A percentile compares a stretch with the other conserved stretches of the same genome.
These are phyloP conservation scores for Suhomyces kilbournensis DNA, from an alignment of 805 yeast species.

Conservation along the genomic window DNA sequence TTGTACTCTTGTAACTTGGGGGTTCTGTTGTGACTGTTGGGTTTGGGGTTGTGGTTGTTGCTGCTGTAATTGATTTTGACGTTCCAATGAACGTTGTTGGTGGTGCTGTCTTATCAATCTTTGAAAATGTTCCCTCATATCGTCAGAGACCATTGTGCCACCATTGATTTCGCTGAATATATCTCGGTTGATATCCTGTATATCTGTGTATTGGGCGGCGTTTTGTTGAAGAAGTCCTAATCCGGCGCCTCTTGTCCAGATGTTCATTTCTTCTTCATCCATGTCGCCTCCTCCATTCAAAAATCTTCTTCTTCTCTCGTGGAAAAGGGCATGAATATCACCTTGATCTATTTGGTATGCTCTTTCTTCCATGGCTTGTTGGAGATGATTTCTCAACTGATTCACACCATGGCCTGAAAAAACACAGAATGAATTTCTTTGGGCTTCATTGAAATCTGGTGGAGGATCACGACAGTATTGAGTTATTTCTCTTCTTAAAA, in stretches of 20 bases:
- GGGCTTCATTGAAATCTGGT: constrained; percentile 83
- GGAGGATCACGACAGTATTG: constrained; percentile 91
- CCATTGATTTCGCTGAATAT: constrained; percentile 28
- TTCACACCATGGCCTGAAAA: constrained; percentile 88
- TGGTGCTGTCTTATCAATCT: constrained; percentile 26
- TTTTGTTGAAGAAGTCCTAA: constrained; percentile 9
- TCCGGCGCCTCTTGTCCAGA: constrained; percentile 21
- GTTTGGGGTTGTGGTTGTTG: background rate
- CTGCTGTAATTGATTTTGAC: constrained; percentile 9
- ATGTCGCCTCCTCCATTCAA: constrained; percentile 17
- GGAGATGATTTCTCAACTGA: constrained; percentile 68
- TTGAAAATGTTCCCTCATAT: constrained; percentile 33
- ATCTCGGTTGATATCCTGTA: constrained; percentile 28
- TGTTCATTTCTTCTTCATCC: constrained; percentile 23
- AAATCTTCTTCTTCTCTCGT: constrained; percentile 27
- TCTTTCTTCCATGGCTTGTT: constrained; percentile 38
- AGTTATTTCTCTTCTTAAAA: constrained; percentile 80
- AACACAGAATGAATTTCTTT: constrained; percentile 83
- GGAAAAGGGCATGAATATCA: constrained; percentile 27
- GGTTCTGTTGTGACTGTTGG: constrained; percentile 2
- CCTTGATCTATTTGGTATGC: constrained; percentile 32
- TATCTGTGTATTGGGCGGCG: constrained; percentile 15
- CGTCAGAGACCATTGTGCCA: constrained; percentile 29
- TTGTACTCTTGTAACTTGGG: constrained; percentile 1
- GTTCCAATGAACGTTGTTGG: constrained; percentile 18